phyloP scores from a whole-genome alignment of 2,329 filamentous ascomycete genomes.

The Pseudogymnoascus sp. region DNA sequence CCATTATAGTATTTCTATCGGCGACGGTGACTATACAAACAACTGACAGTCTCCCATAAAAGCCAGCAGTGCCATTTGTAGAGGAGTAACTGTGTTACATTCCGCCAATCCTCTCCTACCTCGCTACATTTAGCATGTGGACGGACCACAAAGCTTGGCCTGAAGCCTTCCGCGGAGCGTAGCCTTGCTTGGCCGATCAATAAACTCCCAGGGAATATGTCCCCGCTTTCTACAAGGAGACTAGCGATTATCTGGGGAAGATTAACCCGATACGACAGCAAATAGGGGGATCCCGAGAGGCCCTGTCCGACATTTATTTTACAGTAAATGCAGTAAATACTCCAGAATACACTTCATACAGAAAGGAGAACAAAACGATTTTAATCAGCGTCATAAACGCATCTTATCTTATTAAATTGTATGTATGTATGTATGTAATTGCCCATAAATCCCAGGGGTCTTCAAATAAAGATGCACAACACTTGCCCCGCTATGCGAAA shows the following conservation, averaged over 20 bases:
- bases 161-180: background rate
- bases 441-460: background rate
- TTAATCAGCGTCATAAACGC: background rate
- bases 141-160: background rate
- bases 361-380: background rate
- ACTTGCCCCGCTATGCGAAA: background rate
- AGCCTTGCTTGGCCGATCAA: slow-evolving; percentile 3
- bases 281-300: background rate
- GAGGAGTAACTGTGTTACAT: background rate
- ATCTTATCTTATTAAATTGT: background rate
- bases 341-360: background rate
- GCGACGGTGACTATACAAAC: background rate
- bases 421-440: background rate
- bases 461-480: background rate
- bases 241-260: background rate
- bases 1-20: background rate
- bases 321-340: background rate
- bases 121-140: background rate
- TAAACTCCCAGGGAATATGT: background rate
- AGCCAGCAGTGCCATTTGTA: background rate
- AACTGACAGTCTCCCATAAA: background rate
- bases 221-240: background rate
- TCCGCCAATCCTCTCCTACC: background rate
- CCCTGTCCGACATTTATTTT: background rate
- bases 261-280: background rate